phyloP scores from a whole-genome alignment of 1,284 basidiomycete species.

The Apiotrichum brassicae region DNA sequence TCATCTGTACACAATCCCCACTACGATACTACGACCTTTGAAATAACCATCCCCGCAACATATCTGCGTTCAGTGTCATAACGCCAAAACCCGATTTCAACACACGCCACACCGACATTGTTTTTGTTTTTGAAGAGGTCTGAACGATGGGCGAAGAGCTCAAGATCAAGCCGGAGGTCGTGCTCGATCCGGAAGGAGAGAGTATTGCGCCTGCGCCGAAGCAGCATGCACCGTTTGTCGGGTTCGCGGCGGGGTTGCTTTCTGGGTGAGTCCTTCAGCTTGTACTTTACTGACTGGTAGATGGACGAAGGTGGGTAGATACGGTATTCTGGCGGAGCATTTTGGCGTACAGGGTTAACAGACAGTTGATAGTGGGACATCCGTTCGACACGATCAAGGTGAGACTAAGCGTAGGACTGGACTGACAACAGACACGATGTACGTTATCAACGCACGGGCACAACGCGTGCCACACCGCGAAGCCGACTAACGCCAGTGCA shows the following conservation, averaged over 20 bases:
- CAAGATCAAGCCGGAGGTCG: slow-evolving; percentile 9
- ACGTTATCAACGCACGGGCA: too few relatives aligned
- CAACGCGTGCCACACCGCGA: too few relatives aligned
- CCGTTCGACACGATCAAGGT: slow-evolving; percentile 45
- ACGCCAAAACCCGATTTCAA: too few relatives aligned
- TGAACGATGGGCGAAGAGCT: background rate
- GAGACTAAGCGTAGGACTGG: slow-evolving; percentile 5
- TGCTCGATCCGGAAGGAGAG: slow-evolving; percentile 17
- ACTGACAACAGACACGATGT: slow-evolving; percentile 30
- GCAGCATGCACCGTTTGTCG: slow-evolving; percentile 36
- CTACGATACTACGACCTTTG: too few relatives aligned
- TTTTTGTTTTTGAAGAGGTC: background rate
- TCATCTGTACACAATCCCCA: too few relatives aligned
- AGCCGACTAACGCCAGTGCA: slow-evolving; percentile 28
- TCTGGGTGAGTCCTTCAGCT: slow-evolving; percentile 31
- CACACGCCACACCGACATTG: background rate
- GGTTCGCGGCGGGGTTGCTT: slow-evolving; percentile 43
- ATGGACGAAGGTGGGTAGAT: slow-evolving; percentile 25
- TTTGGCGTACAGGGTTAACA: too few relatives aligned
- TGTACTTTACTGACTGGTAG: slow-evolving; percentile 13
- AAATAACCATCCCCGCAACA: too few relatives aligned
- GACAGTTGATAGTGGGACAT: slow-evolving; percentile 37
- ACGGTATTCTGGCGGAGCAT: too few relatives aligned
- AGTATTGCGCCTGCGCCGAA: slow-evolving; percentile 11
- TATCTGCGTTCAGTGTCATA: too few relatives aligned